Evolutionary conservation across 2,329 filamentous ascomycete genomes (phyloP).

Genomic region (Colletotrichum kahawae): DNA sequence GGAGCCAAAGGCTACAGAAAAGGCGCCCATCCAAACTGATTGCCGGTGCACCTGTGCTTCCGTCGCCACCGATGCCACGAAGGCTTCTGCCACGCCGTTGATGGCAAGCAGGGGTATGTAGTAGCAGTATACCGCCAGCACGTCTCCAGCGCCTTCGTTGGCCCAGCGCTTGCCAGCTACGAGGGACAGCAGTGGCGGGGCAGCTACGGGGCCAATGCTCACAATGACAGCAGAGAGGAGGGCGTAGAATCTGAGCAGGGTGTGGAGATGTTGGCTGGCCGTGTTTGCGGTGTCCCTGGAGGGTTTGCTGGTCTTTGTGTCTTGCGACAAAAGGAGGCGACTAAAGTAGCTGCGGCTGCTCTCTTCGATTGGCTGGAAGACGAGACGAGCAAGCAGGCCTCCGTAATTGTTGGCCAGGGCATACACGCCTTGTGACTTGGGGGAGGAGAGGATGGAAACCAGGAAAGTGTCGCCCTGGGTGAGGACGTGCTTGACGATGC

Average conservation of each 20-base stretch:
- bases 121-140: conserved; percentile 84
- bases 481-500: conserved; percentile 87
- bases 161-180: conserved; percentile 82
- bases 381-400: conserved; percentile 81
- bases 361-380: conserved; percentile 96
- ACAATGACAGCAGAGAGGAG: conserved; percentile 74
- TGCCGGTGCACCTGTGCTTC: conserved; percentile 77
- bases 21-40: conserved; percentile 82
- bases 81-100: conserved; percentile 91
- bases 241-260: conserved; percentile 74
- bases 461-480: conserved; percentile 95
- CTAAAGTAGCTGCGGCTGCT: conserved; percentile 90
- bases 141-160: conserved; percentile 71
- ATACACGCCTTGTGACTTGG: conserved; percentile 87
- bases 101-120: conserved; percentile 92
- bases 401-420: conserved; percentile 95
- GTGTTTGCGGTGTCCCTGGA: conserved; percentile 33
- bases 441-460: conserved; percentile 76
- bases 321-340: conserved; percentile 64
- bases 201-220: conserved; percentile 75
- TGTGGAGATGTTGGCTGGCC: conserved; percentile 58
- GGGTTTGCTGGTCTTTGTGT: conserved; percentile 19
- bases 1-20: conserved; percentile 76
- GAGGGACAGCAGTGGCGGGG: conserved; percentile 74
- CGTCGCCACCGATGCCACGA: conserved; percentile 86